phyloP scores from a whole-genome alignment of 2,329 filamentous ascomycete species.

The Ilyonectria mors-panacis region DNA sequence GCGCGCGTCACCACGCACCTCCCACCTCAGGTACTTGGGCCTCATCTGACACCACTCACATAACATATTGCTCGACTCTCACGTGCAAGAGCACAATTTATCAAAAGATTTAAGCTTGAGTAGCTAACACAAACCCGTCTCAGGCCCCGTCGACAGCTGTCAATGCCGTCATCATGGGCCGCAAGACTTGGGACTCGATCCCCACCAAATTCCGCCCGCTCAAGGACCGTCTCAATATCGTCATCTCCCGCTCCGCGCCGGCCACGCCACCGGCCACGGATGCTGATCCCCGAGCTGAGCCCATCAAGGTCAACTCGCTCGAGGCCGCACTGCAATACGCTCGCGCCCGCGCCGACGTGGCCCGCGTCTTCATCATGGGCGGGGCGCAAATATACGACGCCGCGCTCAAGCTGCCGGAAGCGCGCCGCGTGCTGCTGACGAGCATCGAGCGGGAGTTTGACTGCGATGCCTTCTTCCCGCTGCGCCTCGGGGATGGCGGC shows the following conservation, averaged over 20 bases:
- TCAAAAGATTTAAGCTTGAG: no score
- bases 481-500: slow-evolving; percentile 64
- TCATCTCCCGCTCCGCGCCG: slow-evolving; percentile 74
- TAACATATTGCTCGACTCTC: no score
- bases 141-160: slow-evolving; percentile 54
- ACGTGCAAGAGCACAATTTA: no score
- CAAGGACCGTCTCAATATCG: slow-evolving; percentile 83
- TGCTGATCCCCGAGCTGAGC: slow-evolving; percentile 50
- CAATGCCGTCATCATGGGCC: slow-evolving; percentile 95
- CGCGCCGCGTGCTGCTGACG: slow-evolving; percentile 78
- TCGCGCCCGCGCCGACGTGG: slow-evolving; percentile 58
- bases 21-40: slow-evolving; percentile 56
- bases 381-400: slow-evolving; percentile 87
- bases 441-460: slow-evolving; percentile 78
- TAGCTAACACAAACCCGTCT: neutral
- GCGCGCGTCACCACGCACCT: slow-evolving; percentile 86
- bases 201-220: slow-evolving; percentile 85
- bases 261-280: slow-evolving; percentile 28
- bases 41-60: neutral
- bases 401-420: slow-evolving; percentile 72
- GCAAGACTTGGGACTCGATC: slow-evolving; percentile 96
- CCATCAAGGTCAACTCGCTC: slow-evolving; percentile 72
- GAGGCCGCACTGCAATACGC: slow-evolving; percentile 69
- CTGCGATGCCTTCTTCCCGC: slow-evolving; percentile 82
- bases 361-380: slow-evolving; percentile 87